Evolutionary conservation across 2,329 filamentous ascomycete genomes (phyloP), one percentile per base, ranked within the genome.

Genomic region (Fusarium robinianum): DNA sequence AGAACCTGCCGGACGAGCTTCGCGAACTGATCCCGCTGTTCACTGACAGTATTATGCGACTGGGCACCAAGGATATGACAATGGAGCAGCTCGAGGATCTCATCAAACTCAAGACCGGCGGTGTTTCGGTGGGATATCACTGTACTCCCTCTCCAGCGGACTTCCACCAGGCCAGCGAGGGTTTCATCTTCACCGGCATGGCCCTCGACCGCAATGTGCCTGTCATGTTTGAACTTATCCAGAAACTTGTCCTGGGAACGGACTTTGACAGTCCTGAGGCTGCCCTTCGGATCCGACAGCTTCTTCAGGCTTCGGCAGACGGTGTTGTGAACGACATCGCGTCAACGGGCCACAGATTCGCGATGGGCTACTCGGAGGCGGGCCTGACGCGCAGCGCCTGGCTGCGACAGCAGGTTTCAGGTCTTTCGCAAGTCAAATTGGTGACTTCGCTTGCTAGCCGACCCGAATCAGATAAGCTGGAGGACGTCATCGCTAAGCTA

Each of bases 21-120:
- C 81, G 94, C 38, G 77, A 88, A 57, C 75, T 97, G 45, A 80
- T 97, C 33, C 94, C 94, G 1, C 73, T 99, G 0, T 97, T 97
- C 64, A 90, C 88, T 10, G 91, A 96, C 63, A 85, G 88, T 24
- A 84, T 99, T 49, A 94, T 96, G 87, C 86, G 94, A 14, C 79
- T 99, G 7, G 94, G 94, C 10, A 99, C 92, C 3, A 87, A 87
- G 58, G 81, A 84, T 47, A 88, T 88, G 77, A 84, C 84, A 0
- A 96, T 96, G 87, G 94, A 96, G 67, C 85, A 96, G 67, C 80
- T 97, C 37, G 94, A 99, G 68, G 94, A 97, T 63, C 71, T 91
- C 41, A 96, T 99, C 67, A 97, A 97, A 68, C 78, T 97, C 19
- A 95, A 95, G 72, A 97, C 94, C 2, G 94, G 94, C 14, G 94